phyloP scores from a whole-genome alignment of 176 grass and related monocot species.

The Triticum urartu region DNA sequence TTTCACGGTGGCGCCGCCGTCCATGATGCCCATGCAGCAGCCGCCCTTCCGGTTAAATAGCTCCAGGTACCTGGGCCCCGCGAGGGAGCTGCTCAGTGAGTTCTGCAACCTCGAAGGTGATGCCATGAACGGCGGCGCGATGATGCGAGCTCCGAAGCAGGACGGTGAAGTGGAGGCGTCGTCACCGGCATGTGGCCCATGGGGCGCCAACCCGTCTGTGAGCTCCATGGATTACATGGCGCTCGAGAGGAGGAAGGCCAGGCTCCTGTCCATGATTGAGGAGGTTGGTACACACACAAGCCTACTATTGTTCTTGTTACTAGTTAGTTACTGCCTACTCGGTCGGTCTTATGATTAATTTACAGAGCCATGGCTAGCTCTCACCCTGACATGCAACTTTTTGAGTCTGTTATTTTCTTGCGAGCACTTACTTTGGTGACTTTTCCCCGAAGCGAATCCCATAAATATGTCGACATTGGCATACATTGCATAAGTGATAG shows the following conservation, averaged over 20 bases:
- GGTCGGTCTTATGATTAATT: background rate
- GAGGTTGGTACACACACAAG: constrained; percentile 43
- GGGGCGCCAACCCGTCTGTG: constrained; percentile 27
- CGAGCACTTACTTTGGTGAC: background rate
- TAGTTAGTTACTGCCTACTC: background rate
- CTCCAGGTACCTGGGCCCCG: constrained; percentile 48
- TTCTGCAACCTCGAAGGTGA: constrained; percentile 50
- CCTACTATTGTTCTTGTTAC: too few relatives aligned
- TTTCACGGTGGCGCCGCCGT: background rate
- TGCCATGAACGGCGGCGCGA: constrained; percentile 9
- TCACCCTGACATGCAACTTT: background rate
- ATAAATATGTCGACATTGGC: constrained; percentile 22
- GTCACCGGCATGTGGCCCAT: background rate
- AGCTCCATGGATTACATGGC: constrained; percentile 54
- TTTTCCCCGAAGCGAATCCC: background rate
- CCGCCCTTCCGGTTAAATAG: constrained; percentile 42
- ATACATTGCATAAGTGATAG: too few relatives aligned
- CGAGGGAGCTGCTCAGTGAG: constrained; percentile 44
- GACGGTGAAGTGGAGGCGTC: constrained; percentile 26
- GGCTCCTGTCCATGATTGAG: constrained; percentile 62
- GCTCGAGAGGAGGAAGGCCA: constrained; percentile 57
- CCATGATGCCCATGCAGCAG: background rate
- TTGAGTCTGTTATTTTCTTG: background rate
- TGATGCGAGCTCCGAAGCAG: constrained; percentile 21
- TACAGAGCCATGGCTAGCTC: background rate